Base-by-base conservation (phyloP, 2,329 filamentous ascomycete species). In the Trichoderma atrobrunneum region DNA sequence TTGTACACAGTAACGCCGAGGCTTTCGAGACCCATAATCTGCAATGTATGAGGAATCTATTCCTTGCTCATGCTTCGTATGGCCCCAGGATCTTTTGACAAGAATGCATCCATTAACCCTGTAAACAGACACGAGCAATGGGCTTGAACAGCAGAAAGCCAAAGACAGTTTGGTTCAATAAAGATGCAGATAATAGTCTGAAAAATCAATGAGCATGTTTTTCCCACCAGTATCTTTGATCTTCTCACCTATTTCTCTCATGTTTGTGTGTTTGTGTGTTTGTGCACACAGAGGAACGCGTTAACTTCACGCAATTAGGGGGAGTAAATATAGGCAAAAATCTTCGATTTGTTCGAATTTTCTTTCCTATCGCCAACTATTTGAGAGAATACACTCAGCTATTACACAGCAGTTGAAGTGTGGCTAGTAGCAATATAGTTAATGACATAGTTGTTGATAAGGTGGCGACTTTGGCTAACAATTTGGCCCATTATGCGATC, bases 371-470 rank as follows among this genome's bases (percentile, higher is more conserved):
- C 10, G 12, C 12, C 18, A n/a, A 61, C 14, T 30, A 10, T 18
- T 12, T 14, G 21, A 62, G 14, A 8, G 21, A 26, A 26, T 28
- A 16, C 4, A 16, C n/a, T 62, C 32, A 62, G 21, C 60, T 18
- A 1, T 24, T n/a, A 63, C 36, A 43, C 14, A 28, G 16, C 24
- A 39, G 18, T 39, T 28, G 21, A 67, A 30, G 24, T 39, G 64
- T 39, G 48, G 30, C 3, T n/a, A 16, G 60, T 30, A 18, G 10
- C 21, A 54, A 28, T 64, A 62, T 54, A 34, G 34, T 16, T 43
- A 21, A 68, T 68, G 54, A 59, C 65, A 60, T 59, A 24, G 54
- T 48, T 51, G 56, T 61, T 61, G 30, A 51, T 61, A 61, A 59
- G 11, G 26, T 32, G 34, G 24, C 24, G 28, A 21, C 65, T 43